These are phyloP conservation scores for Arachnopeziza araneosa DNA, from an alignment of 2,329 filamentous ascomycete genomes.

Conservation along the genomic window DNA sequence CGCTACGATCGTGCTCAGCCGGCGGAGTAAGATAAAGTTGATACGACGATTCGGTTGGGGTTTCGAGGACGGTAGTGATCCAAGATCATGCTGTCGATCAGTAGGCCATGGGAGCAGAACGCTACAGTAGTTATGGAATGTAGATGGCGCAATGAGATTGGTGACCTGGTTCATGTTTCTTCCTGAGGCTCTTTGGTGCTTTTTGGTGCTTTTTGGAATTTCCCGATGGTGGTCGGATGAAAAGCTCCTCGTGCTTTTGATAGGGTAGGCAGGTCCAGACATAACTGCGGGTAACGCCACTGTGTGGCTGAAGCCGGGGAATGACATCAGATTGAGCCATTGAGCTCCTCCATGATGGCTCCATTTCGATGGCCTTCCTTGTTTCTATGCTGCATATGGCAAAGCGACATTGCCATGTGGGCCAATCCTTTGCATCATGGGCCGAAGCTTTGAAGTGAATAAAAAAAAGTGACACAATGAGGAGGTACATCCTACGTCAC, in stretches of 20 bases:
- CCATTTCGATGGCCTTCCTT: neutral
- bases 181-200: no score
- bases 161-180: no score
- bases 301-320: neutral
- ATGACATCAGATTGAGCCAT: neutral
- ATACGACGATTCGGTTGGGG: conserved; percentile 41
- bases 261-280: no score
- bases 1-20: conserved; percentile 43
- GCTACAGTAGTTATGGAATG: no score
- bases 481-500: neutral
- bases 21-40: conserved; percentile 45
- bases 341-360: neutral
- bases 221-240: neutral
- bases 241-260: neutral
- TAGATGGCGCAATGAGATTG: no score
- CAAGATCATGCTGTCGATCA: conserved; percentile 1
- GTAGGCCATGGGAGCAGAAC: neutral
- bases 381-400: conserved; percentile 1
- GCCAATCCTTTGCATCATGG: conserved; percentile 7
- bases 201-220: no score
- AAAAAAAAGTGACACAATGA: neutral
- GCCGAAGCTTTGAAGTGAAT: neutral
- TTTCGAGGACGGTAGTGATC: neutral
- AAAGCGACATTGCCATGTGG: conserved; percentile 4
- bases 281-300: neutral